phyloP scores from a whole-genome alignment of 306 rosid genomes.

The Inga laurina region DNA sequence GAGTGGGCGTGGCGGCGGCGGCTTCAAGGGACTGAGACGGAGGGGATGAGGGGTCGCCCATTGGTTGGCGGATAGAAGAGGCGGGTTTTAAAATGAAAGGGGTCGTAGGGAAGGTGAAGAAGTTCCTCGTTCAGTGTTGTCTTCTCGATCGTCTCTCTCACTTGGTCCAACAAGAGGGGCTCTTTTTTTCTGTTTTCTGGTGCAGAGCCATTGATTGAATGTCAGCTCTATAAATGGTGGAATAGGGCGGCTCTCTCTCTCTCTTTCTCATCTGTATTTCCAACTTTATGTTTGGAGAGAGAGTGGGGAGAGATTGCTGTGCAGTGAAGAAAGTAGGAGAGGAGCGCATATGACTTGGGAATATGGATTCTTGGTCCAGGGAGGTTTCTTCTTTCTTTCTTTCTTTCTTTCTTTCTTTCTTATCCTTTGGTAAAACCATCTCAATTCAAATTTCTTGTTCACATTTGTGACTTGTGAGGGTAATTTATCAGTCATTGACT shows the following conservation, averaged over 20 bases:
- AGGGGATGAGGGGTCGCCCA: constrained; percentile 47
- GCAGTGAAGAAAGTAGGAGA: constrained; percentile 46
- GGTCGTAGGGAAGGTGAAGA: constrained; percentile 34
- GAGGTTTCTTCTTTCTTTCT: not conserved
- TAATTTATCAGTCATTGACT: too few relatives aligned
- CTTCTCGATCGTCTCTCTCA: constrained; percentile 26
- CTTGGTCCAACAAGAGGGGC: constrained; percentile 30
- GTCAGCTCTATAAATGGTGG: constrained; percentile 71
- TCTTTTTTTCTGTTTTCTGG: not conserved
- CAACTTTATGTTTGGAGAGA: constrained; percentile 20
- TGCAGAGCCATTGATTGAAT: constrained; percentile 42
- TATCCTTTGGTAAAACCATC: not conserved
- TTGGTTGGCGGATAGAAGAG: constrained; percentile 23
- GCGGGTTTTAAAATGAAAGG: not conserved
- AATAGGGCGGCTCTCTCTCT: constrained; percentile 64
- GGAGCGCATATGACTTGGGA: constrained; percentile 44
- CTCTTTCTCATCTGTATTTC: not conserved
- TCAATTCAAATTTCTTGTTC: not conserved
- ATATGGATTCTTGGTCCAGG: constrained; percentile 32
- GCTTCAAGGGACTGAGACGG: constrained; percentile 35
- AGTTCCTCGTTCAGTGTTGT: constrained; percentile 74
- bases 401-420: not conserved
- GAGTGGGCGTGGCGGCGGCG: constrained; percentile 30
- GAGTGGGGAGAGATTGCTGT: constrained; percentile 34
- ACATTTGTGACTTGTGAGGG: too few relatives aligned